Percentiles rank a stretch among this genome's conserved stretches.
Evolutionary conservation across 192 early-diverging fungal species (phyloP).

Genomic region (Coemansia guatemalensis): DNA sequence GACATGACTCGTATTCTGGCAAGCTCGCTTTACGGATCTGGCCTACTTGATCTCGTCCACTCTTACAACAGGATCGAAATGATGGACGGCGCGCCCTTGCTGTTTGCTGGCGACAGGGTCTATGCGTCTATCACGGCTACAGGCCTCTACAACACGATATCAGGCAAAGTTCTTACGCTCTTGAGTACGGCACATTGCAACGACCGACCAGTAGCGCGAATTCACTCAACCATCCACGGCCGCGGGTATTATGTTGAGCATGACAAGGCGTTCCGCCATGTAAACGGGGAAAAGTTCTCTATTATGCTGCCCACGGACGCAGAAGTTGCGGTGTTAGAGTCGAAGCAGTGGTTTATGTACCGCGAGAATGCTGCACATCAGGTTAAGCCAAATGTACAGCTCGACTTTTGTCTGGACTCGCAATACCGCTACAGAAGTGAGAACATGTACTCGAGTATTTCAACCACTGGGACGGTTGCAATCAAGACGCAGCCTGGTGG

Average conservation of each 20-base stretch:
- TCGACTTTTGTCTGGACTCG: conserved; percentile 83
- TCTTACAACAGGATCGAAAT: conserved; percentile 81
- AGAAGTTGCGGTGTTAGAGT: conserved; percentile 78
- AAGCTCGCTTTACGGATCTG: conserved; percentile 83
- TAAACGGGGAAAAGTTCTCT: conserved; percentile 65
- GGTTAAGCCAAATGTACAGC: conserved; percentile 51
- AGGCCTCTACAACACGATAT: conserved; percentile 75
- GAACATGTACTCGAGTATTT: conserved; percentile 62
- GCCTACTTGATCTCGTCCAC: conserved; percentile 82
- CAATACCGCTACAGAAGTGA: conserved; percentile 61
- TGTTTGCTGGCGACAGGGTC: conserved; percentile 73
- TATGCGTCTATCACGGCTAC: conserved; percentile 68
- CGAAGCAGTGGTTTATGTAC: conserved; percentile 79
- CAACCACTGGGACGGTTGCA: conserved; percentile 63
- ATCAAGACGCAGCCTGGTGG: conserved; percentile 57
- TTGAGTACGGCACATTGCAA: conserved; percentile 60
- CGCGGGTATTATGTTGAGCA: conserved; percentile 74
- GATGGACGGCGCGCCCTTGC: conserved; percentile 58
- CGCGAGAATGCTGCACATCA: conserved; percentile 9
- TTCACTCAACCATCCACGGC: conserved; percentile 80
- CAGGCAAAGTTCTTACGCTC: conserved; percentile 86
- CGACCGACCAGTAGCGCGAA: conserved; percentile 64
- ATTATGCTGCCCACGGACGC: conserved; percentile 64
- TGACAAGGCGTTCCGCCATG: conserved; percentile 72
- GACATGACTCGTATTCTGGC: conserved; percentile 79